Percentiles rank a stretch among this genome's conserved stretches.
Evolutionary conservation across 257 asterid genomes (phyloP).

Genomic region (Vinca minor): DNA sequence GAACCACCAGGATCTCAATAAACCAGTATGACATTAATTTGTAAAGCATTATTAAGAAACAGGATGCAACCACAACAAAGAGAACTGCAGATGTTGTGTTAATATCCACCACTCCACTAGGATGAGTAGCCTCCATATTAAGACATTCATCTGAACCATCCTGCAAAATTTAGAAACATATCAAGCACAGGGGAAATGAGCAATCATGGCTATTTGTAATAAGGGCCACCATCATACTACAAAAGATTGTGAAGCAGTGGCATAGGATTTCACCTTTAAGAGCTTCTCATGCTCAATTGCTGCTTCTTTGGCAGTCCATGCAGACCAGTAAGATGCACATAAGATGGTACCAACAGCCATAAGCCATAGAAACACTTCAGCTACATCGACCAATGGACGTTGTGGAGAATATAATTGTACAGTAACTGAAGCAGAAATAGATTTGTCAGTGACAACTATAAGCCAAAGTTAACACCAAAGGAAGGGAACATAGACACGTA

Average conservation of each 20-base stretch:
- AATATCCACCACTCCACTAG: constrained; percentile 67
- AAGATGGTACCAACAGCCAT: constrained; percentile 89
- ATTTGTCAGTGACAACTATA: neutral
- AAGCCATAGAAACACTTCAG: constrained; percentile 88
- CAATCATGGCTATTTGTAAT: constrained; percentile 6
- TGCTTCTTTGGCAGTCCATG: constrained; percentile 90
- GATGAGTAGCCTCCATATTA: constrained; percentile 28
- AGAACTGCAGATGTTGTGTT: constrained; percentile 63
- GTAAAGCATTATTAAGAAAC: constrained; percentile 88
- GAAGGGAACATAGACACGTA: neutral
- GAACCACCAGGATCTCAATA: constrained; percentile 85
- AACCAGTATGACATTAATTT: constrained; percentile 81
- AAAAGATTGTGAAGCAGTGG: constrained; percentile 1
- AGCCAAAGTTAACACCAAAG: constrained; percentile 9
- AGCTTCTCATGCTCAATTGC: constrained; percentile 75
- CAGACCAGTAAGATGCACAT: constrained; percentile 91
- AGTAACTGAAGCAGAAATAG: constrained; percentile 49
- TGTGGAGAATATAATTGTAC: constrained; percentile 84
- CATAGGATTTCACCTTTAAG: constrained; percentile 42
- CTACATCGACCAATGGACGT: constrained; percentile 82
- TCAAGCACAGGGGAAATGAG: constrained; percentile 4
- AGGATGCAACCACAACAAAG: constrained; percentile 78
- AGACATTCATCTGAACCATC: constrained; percentile 68
- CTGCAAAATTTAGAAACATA: no score
- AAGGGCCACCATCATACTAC: neutral